Evolutionary conservation across 2,329 filamentous ascomycete species (phyloP).

Genomic region (Meredithiella fracta): DNA sequence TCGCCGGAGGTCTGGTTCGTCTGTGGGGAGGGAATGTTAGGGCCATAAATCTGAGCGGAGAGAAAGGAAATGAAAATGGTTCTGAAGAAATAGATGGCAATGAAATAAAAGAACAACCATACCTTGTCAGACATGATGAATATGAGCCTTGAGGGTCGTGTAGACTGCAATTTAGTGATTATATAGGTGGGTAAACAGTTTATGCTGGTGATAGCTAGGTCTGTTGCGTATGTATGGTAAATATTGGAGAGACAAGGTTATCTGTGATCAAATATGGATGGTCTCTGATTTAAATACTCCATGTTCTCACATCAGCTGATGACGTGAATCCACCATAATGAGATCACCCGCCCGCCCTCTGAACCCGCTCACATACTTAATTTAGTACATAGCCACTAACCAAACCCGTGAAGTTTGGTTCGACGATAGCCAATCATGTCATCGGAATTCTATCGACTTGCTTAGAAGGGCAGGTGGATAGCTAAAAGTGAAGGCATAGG

Average conservation of each 20-base stretch:
- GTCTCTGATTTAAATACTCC: too few species aligned
- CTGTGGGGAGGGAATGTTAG: slow-evolving; percentile 9
- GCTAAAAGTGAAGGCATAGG: too few species aligned
- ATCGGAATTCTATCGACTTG: too few species aligned
- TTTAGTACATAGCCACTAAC: not conserved
- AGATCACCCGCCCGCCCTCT: not conserved
- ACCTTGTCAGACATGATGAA: slow-evolving; percentile 14
- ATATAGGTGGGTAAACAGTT: not conserved
- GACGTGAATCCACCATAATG: not conserved
- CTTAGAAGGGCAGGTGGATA: too few species aligned
- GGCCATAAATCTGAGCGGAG: slow-evolving; percentile 7
- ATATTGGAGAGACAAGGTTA: too few species aligned
- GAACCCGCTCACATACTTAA: not conserved
- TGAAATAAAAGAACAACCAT: slow-evolving; percentile 10
- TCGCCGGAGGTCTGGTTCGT: slow-evolving; percentile 19
- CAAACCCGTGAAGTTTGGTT: not conserved
- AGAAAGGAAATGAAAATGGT: slow-evolving; percentile 7
- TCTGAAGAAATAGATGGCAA: slow-evolving; percentile 8
- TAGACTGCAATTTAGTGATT: not conserved
- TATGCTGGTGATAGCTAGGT: not conserved
- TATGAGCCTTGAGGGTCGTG: not conserved
- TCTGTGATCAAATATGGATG: too few species aligned
- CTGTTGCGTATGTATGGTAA: too few species aligned
- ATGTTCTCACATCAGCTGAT: too few species aligned
- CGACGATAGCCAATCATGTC: too few species aligned